Evolutionary conservation across 2,329 filamentous ascomycete species (phyloP).

Genomic region (Arachnopeziza araneosa): DNA sequence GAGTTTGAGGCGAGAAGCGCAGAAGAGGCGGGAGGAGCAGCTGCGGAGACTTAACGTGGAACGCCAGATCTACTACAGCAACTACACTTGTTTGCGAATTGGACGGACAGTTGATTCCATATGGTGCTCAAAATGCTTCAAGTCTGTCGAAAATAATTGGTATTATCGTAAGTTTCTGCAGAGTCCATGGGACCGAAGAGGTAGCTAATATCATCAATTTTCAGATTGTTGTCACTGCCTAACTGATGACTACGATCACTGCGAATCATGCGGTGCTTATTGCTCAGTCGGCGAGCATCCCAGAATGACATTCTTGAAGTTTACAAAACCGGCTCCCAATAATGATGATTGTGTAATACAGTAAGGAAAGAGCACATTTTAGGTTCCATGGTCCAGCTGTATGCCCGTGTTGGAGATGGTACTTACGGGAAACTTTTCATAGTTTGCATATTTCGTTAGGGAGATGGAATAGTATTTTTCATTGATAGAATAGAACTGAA

Average conservation of each 20-base stretch:
- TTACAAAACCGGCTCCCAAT: background rate
- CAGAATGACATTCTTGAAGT: background rate
- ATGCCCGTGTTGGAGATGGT: no score
- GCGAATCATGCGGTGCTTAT: background rate
- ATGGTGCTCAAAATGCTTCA: background rate
- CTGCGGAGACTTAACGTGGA: background rate
- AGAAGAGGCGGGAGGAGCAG: background rate
- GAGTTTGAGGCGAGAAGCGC: background rate
- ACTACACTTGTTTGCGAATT: background rate
- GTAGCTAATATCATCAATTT: background rate
- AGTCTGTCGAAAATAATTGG: background rate
- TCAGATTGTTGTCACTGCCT: background rate
- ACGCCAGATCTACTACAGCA: background rate
- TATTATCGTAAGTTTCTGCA: background rate
- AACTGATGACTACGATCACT: background rate
- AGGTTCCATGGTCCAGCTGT: no score
- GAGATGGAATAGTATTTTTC: no score
- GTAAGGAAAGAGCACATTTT: background rate
- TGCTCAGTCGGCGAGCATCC: background rate
- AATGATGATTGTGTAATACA: background rate
- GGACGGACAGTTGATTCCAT: background rate
- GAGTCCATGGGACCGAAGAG: background rate
- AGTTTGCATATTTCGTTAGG: no score
- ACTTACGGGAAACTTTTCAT: no score
- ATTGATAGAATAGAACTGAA: no score